Conservation (phyloP, 2,329 filamentous ascomycete species). For the Xylariaceae sp. region DNA sequence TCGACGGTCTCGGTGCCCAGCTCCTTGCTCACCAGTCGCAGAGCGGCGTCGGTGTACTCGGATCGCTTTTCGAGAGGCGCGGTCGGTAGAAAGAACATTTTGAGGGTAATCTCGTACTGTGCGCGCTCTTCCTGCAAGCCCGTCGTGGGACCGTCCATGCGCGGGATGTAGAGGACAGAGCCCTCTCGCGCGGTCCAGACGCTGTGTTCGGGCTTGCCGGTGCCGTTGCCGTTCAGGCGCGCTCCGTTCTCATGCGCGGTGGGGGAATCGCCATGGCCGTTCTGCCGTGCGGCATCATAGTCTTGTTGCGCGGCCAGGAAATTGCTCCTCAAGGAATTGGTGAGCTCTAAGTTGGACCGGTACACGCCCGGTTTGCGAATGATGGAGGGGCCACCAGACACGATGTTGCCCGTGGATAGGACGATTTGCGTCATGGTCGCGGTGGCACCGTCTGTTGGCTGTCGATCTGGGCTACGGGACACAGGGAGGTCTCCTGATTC, state of each 20-base stretch:
- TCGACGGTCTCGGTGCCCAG: conserved; percentile 70
- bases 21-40: conserved; percentile 73
- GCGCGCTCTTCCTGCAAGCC: conserved; percentile 72
- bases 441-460: too few relatives aligned
- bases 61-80: conserved; percentile 58
- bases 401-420: conserved; percentile 55
- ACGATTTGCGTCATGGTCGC: conserved; percentile 22
- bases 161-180: conserved; percentile 65
- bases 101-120: conserved; percentile 91
- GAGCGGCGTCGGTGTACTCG: conserved; percentile 67
- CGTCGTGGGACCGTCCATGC: conserved; percentile 62
- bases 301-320: conserved; percentile 67
- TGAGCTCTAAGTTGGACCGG: conserved; percentile 89
- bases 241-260: conserved; percentile 20
- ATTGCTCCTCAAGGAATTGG: conserved; percentile 78
- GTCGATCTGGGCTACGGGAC: too few relatives aligned
- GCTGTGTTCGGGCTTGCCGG: conserved; percentile 25
- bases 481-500: too few relatives aligned
- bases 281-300: conserved; percentile 30
- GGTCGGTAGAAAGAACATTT: conserved; percentile 83
- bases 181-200: conserved; percentile 61
- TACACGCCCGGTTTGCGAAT: conserved; percentile 69
- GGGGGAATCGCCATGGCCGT: conserved; percentile 16
- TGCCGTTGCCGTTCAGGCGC: conserved; percentile 20
- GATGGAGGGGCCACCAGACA: conserved; percentile 75